Evolutionary conservation across 2,329 filamentous ascomycete genomes (phyloP).

Genomic region (Fusarium pseudoanthophilum): DNA sequence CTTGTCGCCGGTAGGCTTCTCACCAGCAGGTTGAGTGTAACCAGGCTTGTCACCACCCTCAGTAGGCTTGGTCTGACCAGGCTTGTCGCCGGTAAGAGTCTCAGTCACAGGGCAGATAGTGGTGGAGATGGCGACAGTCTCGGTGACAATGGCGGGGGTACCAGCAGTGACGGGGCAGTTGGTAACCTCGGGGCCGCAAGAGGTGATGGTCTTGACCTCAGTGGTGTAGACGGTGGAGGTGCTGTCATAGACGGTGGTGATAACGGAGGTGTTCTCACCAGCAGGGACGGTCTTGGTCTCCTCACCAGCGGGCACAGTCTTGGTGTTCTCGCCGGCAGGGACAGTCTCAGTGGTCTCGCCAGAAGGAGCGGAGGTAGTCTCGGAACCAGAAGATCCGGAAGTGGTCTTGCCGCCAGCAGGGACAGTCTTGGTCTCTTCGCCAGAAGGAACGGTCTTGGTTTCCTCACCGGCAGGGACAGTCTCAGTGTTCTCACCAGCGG

Average conservation of each 20-base stretch:
- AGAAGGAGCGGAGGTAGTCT: conserved; percentile 58
- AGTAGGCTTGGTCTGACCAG: conserved; percentile 16
- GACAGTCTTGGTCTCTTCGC: conserved; percentile 20
- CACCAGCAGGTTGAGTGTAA: not conserved
- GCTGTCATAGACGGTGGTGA: conserved; percentile 53
- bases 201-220: conserved; percentile 60
- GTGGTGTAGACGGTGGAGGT: conserved; percentile 65
- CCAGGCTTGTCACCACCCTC: conserved; percentile 17
- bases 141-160: conserved; percentile 60
- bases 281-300: conserved; percentile 23
- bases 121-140: conserved; percentile 67
- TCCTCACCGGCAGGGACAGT: conserved; percentile 19
- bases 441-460: not conserved
- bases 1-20: conserved; percentile 28
- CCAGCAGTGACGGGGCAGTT: conserved; percentile 62
- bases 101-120: conserved; percentile 71
- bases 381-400: conserved; percentile 58
- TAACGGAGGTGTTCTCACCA: conserved; percentile 38
- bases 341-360: not conserved
- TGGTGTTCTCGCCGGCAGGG: conserved; percentile 11
- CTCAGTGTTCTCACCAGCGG: conserved; percentile 9
- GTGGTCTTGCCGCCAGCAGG: conserved; percentile 27
- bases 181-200: conserved; percentile 57
- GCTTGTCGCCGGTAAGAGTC: conserved; percentile 49
- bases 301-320: conserved; percentile 21